These are phyloP conservation scores for Spergularia azorica DNA, from an alignment of 179 eudicot species.

Conservation along the genomic window DNA sequence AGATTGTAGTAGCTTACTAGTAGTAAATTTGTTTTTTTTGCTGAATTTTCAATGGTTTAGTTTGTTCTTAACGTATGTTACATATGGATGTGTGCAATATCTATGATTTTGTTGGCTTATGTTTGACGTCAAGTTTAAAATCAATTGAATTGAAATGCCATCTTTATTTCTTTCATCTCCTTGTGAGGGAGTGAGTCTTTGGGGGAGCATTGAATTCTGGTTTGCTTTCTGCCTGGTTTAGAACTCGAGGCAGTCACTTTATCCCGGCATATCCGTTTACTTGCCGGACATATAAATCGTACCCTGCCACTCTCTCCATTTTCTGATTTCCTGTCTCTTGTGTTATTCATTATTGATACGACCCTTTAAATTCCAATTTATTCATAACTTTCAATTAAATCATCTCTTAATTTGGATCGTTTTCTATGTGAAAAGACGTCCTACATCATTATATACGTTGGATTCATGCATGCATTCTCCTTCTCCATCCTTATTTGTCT, in stretches of 20 bases:
- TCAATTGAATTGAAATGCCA: too few species aligned
- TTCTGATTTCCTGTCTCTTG: constrained; percentile 4
- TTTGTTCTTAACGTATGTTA: background rate
- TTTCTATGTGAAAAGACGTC: background rate
- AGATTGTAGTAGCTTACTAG: too few species aligned
- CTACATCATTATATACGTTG: background rate
- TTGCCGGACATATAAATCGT: constrained; percentile 46
- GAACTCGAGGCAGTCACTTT: constrained; percentile 65
- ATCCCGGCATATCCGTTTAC: constrained; percentile 57
- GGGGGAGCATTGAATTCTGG: constrained; percentile 24
- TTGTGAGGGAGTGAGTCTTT: too few species aligned
- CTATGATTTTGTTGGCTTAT: constrained; percentile 34
- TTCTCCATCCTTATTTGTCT: too few species aligned
- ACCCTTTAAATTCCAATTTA: constrained; percentile 25
- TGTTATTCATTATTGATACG: constrained; percentile 12
- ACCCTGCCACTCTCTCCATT: background rate
- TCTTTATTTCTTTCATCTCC: too few species aligned
- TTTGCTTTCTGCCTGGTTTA: constrained; percentile 49
- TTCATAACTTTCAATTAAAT: background rate
- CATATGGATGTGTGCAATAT: constrained; percentile 44
- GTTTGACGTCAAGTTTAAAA: constrained; percentile 9
- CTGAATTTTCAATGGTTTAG: background rate
- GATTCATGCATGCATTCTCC: too few species aligned
- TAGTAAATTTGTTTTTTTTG: background rate
- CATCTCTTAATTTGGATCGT: too few species aligned